Evolutionary conservation across 495 filamentous ascomycete genomes (phyloP), one percentile per base, ranked within the genome.

Genomic region (Hypoxylon lenormandii): DNA sequence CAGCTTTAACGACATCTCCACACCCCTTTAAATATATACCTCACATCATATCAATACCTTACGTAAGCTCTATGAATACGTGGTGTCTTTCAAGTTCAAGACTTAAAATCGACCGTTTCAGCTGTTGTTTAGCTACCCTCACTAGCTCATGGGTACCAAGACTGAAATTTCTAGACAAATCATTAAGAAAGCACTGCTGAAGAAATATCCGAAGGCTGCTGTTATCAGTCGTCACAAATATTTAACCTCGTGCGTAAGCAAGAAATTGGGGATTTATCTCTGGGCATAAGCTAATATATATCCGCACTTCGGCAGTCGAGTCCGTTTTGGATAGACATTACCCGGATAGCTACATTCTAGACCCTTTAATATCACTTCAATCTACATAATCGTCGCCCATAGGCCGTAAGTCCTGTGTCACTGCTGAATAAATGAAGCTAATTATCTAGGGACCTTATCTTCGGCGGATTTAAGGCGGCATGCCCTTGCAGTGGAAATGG

Each of bases 341-440:
- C 16, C 42, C 42, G 42, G 42, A 19, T 19, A 0, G 6, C 42
- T 21, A 45, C 3, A 45, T 45, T 19, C 16, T 18, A 19, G 16
- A 45, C 16, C 15, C 16, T 45, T 45, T 19, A 18, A 45, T 18
- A 19, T 18, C 15, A 45, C 42, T 5, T 8, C 16, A 45, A 19
- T 18, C 8, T 45, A 11, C 42, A 21, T 1, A 21, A 45, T 6
- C 0, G 42, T 11, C 16, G 4, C 42, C 16, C 13, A 45, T 45
- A 19, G 42, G 42, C 16, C 15, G 5, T 11, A 45, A 45, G 42
- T 43, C 15, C 42, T 15, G 4, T 45, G 16, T 45, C 42, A 42
- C 38, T 42, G 38, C 38, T 42, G 7, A 18, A 21, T 8, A 45
- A 45, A 45, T 45, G 42, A 45, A 16, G 42, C 42, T 45, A 45